Evolutionary conservation across 1,284 basidiomycete species (phyloP), one percentile per base, ranked within the genome.

Genomic region (Mixia osmundae): DNA sequence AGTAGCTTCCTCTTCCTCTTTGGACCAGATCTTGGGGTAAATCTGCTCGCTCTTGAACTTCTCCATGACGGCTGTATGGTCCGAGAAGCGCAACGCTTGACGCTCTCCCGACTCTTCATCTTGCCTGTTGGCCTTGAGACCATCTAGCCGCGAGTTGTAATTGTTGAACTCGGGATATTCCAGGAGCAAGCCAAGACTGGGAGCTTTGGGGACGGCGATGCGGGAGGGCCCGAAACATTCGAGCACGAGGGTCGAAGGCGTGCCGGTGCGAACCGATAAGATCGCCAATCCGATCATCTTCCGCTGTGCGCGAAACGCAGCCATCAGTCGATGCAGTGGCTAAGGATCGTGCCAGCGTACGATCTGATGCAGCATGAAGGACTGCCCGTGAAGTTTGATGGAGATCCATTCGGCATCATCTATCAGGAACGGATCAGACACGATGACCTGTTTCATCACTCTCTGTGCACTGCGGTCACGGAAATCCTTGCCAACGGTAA

Each of bases 291-390:
- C 71, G 59, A 95, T 82, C 91, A 99, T 99, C 61, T 97, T 97
- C 36, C 91, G 75, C 85, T 91, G 54, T 3, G 35, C 11, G 12
- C 25, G 10, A 22, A 29, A 16, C 7, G 18, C 14, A 14, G 36
- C 30, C 25, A 35, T 25, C 11, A 25, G 16, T 16, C 18, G 31
- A 19, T 9, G 18, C 21, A 15, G 11, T n/a, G 8, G 6, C 9
- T 6, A 20, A 8, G 0, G 19, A 3, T 14, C 1, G 30, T 39
- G 22, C 15, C n/a, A 18, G 51, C 58, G 45, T 47, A 65, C 63
- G 45, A 69, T 67, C 51, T 97, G 89, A 56, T 99, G 89, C 39
- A 97, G 60, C 91, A 99, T 97, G 57, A 99, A 99, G 48, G 80
- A 87, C 57, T 97, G 91, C 0, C 89, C 91, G 51, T 95, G 83